Conservation (phyloP, 192 early-diverging fungal species). For the Rhizoclosmatium sp. region DNA sequence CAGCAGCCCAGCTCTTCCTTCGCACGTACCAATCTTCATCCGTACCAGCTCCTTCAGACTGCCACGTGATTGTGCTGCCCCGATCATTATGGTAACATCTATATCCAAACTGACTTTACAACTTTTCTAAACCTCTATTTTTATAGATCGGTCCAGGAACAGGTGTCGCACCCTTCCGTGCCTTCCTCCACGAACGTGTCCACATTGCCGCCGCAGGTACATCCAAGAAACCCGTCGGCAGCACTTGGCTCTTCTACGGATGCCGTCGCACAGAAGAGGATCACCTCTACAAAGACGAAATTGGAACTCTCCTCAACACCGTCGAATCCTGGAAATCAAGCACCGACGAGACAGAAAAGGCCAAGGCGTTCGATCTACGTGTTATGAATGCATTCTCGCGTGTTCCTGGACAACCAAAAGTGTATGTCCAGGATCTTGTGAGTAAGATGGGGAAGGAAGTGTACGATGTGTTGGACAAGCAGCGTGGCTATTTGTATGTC, state of each 20-base stretch:
- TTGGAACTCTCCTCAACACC: conserved; percentile 64
- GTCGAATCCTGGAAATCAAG: conserved; percentile 31
- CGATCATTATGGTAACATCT: conserved; percentile 81
- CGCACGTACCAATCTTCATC: conserved; percentile 86
- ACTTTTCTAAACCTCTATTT: background rate
- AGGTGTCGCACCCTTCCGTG: conserved; percentile 98
- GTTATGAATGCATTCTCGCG: conserved; percentile 94
- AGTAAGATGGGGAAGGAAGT: conserved; percentile 76
- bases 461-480: conserved; percentile 80
- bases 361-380: conserved; percentile 56
- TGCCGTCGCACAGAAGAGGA: conserved; percentile 89
- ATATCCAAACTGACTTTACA: background rate
- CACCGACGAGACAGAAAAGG: conserved; percentile 47
- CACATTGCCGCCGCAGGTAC: conserved; percentile 56
- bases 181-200: conserved; percentile 91
- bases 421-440: conserved; percentile 96
- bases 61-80: conserved; percentile 78
- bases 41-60: conserved; percentile 90
- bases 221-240: conserved; percentile 72
- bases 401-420: conserved; percentile 75
- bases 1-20: conserved; percentile 35
- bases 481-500: conserved; percentile 45
- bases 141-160: conserved; percentile 90
- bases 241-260: conserved; percentile 93
- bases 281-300: conserved; percentile 91